Base-by-base conservation (phyloP, 768 basidiomycete species). In the Termitomyces sp. region DNA sequence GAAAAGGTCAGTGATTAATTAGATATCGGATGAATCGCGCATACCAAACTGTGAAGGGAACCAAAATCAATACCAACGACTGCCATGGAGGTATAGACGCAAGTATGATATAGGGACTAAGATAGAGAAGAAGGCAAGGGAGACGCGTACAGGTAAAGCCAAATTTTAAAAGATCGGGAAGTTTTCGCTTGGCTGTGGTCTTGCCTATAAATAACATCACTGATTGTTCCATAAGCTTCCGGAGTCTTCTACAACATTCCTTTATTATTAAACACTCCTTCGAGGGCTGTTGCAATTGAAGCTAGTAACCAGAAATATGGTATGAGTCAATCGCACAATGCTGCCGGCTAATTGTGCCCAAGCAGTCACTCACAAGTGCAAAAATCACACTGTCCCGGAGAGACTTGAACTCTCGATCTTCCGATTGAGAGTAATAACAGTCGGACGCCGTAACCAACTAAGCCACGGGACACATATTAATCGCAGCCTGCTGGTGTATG, bases 1-100 rank as follows among this genome's bases (percentile, higher is more conserved):
- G 61, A 55, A 54, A 61, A 50, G 52, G 54, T 23, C 62, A 55
- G 54, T 32, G 46, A 56, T 48, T 10, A 14, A 43, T 35, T 35
- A 42, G 41, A 55, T 37, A 44, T 57, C 16, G 42, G 63, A 47
- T 51, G 52, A 55, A 51, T 49, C 21, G 69, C 30, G 6, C 75
- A 39, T 56, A 89, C 91, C 82, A 95, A 94, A 75, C 88, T 91
- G 72, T 88, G 85, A 14, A 95, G 80, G 53, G 92, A 84, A 69
- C 94, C 94, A 69, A 96, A 84, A 79, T 98, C 94, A 64, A 97
- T 84, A 67, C 94, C 94, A 64, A 98, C 94, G 75, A 96, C 94
- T 68, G 91, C 85, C 91, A 92, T 93, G 68, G 60, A 68, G 61
- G 60, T 64, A 61, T 56, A 63, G 65, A 54, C 53, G 59, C 44